Evolutionary conservation across 495 filamentous ascomycete species (phyloP), one percentile per base, ranked within the genome.

Genomic region (Pyrenopolyporus hunteri): DNA sequence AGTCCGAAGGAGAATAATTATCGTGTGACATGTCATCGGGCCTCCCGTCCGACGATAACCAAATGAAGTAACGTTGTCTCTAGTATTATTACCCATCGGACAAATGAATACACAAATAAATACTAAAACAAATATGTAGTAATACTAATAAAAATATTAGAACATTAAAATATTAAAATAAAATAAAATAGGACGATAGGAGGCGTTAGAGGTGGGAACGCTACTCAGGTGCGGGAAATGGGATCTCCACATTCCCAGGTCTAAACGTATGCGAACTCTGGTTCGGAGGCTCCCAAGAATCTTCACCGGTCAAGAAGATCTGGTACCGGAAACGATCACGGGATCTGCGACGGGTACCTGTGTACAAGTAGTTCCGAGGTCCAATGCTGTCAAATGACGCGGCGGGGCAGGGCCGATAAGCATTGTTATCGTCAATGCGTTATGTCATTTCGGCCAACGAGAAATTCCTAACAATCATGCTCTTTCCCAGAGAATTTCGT

Each of bases 281-380:
- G 59, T 57, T 52, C 59, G 29, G 48, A 59, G 28, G 2, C 35
- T 57, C 54, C 48, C 47, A 40, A 53, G 13, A 13, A 46, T 63
- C 45, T 57, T 46, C 53, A 52, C 53, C 46, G 46, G 60, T 37
- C 20, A 16, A 35, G 31, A 42, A 54, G 61, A 58, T 64, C 61
- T 64, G 48, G 54, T 29, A 28, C 13, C 33, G 25, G 60, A 50
- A 36, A 50, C 55, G 26, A 51, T 59, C 61, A 64, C 61, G 54
- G 48, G 61, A 64, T 44, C 43, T 36, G 48, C 9, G 11, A n/a
- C n/a, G n/a, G n/a, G n/a, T n/a, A n/a, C n/a, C n/a, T n/a, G n/a
- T n/a, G n/a, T n/a, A n/a, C n/a, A n/a, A 54, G 37, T 55, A 61
- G 58, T 48, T 25, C 50, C 50, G 36, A 54, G 28, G 42, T 26